These are phyloP conservation scores for Sordariomycetes sp. DNA, from an alignment of 2,329 filamentous ascomycete species.

Conservation along the genomic window DNA sequence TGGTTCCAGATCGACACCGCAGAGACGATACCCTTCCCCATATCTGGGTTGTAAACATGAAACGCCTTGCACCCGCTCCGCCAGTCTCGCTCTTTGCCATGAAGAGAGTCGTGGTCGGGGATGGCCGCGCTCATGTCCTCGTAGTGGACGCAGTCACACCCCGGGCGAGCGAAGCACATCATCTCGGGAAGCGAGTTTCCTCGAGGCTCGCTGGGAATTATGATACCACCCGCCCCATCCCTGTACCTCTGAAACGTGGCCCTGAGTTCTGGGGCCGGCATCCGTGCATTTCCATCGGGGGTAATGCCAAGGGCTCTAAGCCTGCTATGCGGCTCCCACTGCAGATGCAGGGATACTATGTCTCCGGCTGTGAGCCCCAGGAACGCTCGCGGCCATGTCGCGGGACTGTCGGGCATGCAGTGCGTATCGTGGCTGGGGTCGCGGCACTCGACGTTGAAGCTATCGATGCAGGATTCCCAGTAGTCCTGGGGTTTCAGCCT, in stretches of 20 bases:
- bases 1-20: too few relatives aligned
- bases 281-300: not conserved
- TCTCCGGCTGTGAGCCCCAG: not conserved
- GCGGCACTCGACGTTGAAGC: not conserved
- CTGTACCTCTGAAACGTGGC: not conserved
- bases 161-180: not conserved
- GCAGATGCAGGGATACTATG: not conserved
- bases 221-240: not conserved
- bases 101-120: too few relatives aligned
- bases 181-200: not conserved
- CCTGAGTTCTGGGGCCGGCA: not conserved
- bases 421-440: not conserved
- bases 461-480: not conserved
- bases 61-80: too few relatives aligned
- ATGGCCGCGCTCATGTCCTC: not conserved
- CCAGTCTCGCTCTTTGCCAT: not conserved
- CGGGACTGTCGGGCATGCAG: not conserved
- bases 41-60: too few relatives aligned
- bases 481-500: not conserved
- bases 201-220: not conserved
- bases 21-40: too few relatives aligned
- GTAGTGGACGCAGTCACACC: not conserved
- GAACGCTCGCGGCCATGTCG: not conserved
- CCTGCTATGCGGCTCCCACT: not conserved
- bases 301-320: not conserved